These are phyloP conservation scores for Sporothrix humicola DNA, from an alignment of 2,329 filamentous ascomycete species.

Conservation along the genomic window DNA sequence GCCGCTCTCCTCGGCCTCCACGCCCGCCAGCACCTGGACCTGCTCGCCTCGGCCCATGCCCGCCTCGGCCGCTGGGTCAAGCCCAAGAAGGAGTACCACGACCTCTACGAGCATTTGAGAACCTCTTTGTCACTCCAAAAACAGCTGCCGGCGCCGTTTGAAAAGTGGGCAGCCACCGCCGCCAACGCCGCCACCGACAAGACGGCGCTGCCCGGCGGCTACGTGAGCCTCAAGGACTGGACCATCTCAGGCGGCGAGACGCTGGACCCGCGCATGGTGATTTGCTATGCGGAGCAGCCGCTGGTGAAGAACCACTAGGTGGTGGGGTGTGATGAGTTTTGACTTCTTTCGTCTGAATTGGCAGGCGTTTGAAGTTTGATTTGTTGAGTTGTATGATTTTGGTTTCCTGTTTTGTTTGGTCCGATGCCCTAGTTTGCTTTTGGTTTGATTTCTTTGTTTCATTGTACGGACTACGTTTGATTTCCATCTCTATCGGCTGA, in stretches of 20 bases:
- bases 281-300: background rate
- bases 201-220: conserved; percentile 38
- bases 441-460: background rate
- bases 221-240: conserved; percentile 37
- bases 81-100: conserved; percentile 39
- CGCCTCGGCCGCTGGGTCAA: conserved; percentile 39
- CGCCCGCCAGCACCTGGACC: conserved; percentile 38
- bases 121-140: conserved; percentile 33
- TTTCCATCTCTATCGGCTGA: too few species aligned
- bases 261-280: background rate
- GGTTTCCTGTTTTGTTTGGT: too few species aligned
- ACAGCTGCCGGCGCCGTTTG: conserved; percentile 36
- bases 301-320: background rate
- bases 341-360: too few species aligned
- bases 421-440: too few species aligned
- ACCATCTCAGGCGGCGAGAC: conserved; percentile 29
- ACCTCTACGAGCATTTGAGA: conserved; percentile 38
- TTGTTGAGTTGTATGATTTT: background rate
- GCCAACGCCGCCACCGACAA: conserved; percentile 34
- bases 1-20: conserved; percentile 36
- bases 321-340: background rate
- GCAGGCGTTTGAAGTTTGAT: background rate
- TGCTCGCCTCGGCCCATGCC: conserved; percentile 37
- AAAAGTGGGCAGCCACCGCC: conserved; percentile 38
- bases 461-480: background rate